Evolutionary conservation across 768 basidiomycete species (phyloP).

Genomic region (Boletus vermiculosoides): DNA sequence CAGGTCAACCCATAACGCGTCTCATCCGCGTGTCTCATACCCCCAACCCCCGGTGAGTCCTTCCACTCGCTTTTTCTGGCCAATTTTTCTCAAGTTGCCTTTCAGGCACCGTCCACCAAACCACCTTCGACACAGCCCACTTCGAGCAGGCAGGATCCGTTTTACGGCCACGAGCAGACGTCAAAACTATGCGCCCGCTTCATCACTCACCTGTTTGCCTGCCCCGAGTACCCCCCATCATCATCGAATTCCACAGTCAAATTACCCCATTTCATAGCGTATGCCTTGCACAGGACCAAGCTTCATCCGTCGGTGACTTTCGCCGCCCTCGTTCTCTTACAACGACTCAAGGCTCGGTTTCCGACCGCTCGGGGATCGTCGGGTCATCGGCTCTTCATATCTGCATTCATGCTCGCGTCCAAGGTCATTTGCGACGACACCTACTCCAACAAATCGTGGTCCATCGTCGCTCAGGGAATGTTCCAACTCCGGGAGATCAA

Average conservation of each 20-base stretch:
- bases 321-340: conserved; percentile 47
- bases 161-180: conserved; percentile 65
- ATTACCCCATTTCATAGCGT: conserved; percentile 63
- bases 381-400: conserved; percentile 69
- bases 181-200: conserved; percentile 74
- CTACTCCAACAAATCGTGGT: conserved; percentile 92
- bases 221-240: conserved; percentile 73
- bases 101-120: conserved; percentile 28
- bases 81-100: not conserved
- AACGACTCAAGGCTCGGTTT: conserved; percentile 67
- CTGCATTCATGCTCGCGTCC: conserved; percentile 70
- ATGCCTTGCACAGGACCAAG: conserved; percentile 65
- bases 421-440: conserved; percentile 94
- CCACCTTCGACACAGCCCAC: conserved; percentile 33
- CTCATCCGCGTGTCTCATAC: conserved; percentile 29
- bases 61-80: not conserved
- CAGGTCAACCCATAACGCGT: conserved; percentile 25
- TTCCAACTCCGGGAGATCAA: conserved; percentile 76
- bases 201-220: conserved; percentile 82
- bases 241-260: conserved; percentile 32
- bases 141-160: conserved; percentile 25
- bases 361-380: conserved; percentile 75
- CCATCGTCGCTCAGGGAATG: conserved; percentile 85
- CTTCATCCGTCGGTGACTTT: conserved; percentile 52
- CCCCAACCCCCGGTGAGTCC: conserved; percentile 28